Conservation (phyloP, 257 asterid genomes). For the Salvia splendens region DNA sequence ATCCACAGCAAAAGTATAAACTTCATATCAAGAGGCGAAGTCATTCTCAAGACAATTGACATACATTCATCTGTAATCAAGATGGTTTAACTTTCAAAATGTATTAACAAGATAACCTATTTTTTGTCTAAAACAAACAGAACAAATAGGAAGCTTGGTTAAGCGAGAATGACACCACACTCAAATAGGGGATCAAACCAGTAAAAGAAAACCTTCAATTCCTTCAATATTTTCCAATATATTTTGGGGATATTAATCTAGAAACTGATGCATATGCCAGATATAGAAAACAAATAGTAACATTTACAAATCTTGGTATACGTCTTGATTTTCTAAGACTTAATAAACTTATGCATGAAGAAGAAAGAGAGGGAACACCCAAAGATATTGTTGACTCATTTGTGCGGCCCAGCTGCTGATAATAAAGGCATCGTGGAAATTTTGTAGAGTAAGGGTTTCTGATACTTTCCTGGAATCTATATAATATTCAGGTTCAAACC, state of each 20-base stretch:
- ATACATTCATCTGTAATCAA: slow-evolving; percentile 5
- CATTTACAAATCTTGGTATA: neutral
- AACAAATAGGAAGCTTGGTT: neutral
- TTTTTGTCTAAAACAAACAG: neutral
- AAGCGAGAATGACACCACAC: too few relatives aligned
- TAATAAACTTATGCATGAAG: neutral
- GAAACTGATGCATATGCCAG: neutral
- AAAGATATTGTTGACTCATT: neutral
- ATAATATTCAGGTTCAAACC: neutral
- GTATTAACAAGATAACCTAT: neutral
- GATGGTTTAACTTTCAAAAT: neutral
- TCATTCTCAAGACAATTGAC: neutral
- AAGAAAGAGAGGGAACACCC: neutral
- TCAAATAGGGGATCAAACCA: neutral
- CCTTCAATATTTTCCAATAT: neutral
- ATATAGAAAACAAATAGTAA: neutral
- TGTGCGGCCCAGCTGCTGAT: neutral
- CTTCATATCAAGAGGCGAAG: slow-evolving; percentile 5
- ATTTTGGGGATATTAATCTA: neutral
- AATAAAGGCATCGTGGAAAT: neutral
- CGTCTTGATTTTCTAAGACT: neutral
- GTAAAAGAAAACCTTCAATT: neutral
- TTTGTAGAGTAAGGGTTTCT: neutral
- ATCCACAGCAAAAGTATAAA: slow-evolving; percentile 17
- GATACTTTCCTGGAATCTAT: slow-evolving; percentile 1